Evolutionary conservation across 2,329 filamentous ascomycete species (phyloP), one percentile per base, ranked within the genome.

Genomic region (Blumeriella jaapii): DNA sequence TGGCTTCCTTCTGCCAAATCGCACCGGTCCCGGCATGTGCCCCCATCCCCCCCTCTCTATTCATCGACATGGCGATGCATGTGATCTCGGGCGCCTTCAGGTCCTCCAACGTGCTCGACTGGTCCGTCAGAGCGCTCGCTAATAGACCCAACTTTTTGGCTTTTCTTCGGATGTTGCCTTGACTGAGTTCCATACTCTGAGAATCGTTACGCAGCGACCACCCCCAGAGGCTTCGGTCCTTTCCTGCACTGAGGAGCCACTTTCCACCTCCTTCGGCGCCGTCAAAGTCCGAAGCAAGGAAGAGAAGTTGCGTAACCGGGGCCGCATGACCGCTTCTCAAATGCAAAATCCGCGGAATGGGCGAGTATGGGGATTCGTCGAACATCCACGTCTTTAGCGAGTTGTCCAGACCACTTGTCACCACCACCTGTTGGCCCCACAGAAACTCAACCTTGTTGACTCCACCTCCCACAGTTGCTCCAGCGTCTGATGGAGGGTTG

Each of bases 381-480:
- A 95, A 94, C 42, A 96, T 91, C 89, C 89, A 95, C 4, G 86
- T 87, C 56, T 89, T 93, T 40, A 98, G 64, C 7, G 87, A 84
- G 59, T 98, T 98, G 57, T 98, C 91, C 30, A 82, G 68, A 4
- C 91, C 93, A 45, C 85, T 91, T 7, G 86, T 94, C 17, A 96
- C 67, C 26, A 98, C 71, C 2, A 96, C 80, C 4, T 85, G 82
- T 56, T 98, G 93, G 0, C 87, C 89, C 11, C 78, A 65, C 8
- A 98, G 66, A 51, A 98, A 98, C 51, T 95, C 84, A 13, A 93
- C 65, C 54, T 82, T 87, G 62, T 78, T 93, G 29, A 95, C 73
- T 3, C 87, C 89, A 17, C 83, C 82, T 10, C 74, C 68, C 12
- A 82, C 69, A n/a, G 63, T 57, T 2, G 60, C 59, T 3, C 68